Base-by-base conservation (phyloP, 345 rosid genomes). In the Salix caprea region DNA sequence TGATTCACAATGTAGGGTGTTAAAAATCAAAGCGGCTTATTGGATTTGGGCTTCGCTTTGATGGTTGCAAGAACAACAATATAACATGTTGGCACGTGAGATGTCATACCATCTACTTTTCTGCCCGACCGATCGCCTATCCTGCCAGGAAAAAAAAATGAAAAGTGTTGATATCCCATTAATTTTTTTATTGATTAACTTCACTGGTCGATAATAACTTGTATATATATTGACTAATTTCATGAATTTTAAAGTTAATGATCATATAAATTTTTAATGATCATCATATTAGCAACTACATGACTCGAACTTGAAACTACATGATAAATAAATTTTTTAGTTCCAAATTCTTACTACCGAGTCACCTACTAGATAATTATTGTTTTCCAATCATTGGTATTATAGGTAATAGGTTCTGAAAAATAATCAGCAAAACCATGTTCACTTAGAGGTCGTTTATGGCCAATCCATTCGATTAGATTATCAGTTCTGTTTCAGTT, bases 311-410 rank as follows among this genome's bases (percentile, higher is more conserved):
- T 1, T 37, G 7, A 37, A 37, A 37, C 39, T 0, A 1, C 7
- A 37, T 0, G 1, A 6, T 6, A 1, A 37, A 0, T 0, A 37
- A 37, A 6, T 0, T 1, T 6, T 0, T 37, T 6, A 1, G 5
- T 37, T 7, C 39, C 1, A 6, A 37, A 37, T 1, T 37, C 1
- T 37, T 37, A 37, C 7, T 0, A 37, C 8, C 0, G 39, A 37
- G 1, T 0, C 8, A 37, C 7, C 1, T 37, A 6, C 39, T 37
- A 37, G 8, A 37, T 37, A 1, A 37, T 37, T 37, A 32, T 32
- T 32, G 34, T 32, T 32, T 32, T 32, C 0, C 5, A 3, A 56
- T 56, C 26, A 56, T n/a, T n/a, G 24, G 26, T 23, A 11, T 21
- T 3, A n/a, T 2, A 56, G 50, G 16, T 13, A 69, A 46, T 69